Conservation (phyloP, 2,329 filamentous ascomycete genomes). For the Graphium sp. region DNA sequence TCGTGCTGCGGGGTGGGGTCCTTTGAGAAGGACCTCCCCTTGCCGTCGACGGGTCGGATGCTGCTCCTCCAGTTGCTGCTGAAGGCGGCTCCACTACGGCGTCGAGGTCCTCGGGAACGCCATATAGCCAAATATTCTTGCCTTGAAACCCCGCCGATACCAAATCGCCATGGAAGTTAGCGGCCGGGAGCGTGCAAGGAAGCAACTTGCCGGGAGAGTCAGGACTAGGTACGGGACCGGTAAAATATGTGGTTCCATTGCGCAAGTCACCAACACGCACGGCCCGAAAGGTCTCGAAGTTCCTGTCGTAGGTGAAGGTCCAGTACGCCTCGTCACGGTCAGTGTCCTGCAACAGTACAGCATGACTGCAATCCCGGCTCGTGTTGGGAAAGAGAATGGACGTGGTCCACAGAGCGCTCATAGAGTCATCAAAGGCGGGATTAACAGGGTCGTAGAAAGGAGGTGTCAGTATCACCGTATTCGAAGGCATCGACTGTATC, state of each 20-base stretch:
- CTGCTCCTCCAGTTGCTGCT: conserved; percentile 12
- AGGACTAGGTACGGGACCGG: conserved; percentile 43
- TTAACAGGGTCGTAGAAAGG: conserved; percentile 64
- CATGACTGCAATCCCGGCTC: conserved; percentile 65
- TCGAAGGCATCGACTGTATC: conserved; percentile 42
- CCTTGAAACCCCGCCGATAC: conserved; percentile 59
- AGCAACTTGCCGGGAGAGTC: conserved; percentile 38
- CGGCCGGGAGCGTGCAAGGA: conserved; percentile 53
- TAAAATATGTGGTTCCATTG: conserved; percentile 66
- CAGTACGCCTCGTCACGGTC: conserved; percentile 50
- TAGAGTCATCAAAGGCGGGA: conserved; percentile 45
- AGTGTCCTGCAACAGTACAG: conserved; percentile 48
- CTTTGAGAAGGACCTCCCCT: conserved; percentile 1
- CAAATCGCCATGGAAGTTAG: conserved; percentile 53
- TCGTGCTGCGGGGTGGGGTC: conserved; percentile 7
- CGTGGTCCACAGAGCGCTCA: conserved; percentile 68
- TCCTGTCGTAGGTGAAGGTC: conserved; percentile 64
- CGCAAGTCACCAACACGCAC: conserved; percentile 59
- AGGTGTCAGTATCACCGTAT: conserved; percentile 61
- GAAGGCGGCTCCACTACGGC: conserved; percentile 28
- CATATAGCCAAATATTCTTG: conserved; percentile 63
- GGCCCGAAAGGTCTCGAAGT: conserved; percentile 62
- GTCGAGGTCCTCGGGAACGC: conserved; percentile 57
- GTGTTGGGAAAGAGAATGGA: conserved; percentile 73
- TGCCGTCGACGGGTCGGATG: conserved; percentile 13